Evolutionary conservation across 371 early-diverging fungal genomes (phyloP), one percentile per base, ranked within the genome.

Genomic region (Mortierella sp.): DNA sequence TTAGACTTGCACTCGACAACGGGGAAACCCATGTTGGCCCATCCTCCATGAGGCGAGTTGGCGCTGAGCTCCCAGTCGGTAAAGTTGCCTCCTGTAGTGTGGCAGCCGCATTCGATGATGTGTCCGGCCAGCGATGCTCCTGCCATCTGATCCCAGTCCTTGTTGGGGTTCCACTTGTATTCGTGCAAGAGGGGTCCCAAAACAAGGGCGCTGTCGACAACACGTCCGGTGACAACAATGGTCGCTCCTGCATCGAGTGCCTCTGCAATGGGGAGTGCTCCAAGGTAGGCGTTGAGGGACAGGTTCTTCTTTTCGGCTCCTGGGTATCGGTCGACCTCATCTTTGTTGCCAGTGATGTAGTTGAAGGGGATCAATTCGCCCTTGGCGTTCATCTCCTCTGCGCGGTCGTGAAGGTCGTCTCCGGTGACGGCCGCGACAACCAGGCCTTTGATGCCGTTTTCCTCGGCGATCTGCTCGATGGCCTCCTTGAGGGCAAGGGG

Each of bases 71-170:
- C 81, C 94, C 94, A 94, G 69, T 93, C 94, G 1, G 94, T 93
- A 70, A 93, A 93, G 71, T 94, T 94, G 34, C 94, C 94, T 24
- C 94, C 94, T 0, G 94, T 93, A 11, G 92, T 89, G 29, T 94
- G 94, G 76, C 92, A 92, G 1, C 94, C 94, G 65, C 94, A 94
- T 82, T 94, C 94, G 68, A 94, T 91, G 66, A 94, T 88, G 79
- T 94, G 94, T 10, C 94, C 94, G 0, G 94, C 93, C 70, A 93
- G 77, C 7, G 93, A 93, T 0, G 92, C 94, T 10, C 91, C 87
- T 0, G 94, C 94, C 64, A 94, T 86, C 34, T 88, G 84, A 76
- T 93, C 93, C 66, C 87, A 92, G 73, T 91, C 91, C 63, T 78
- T 80, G 61, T 77, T 76, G 1, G 85, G 81, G 8, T 86, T 66